phyloP scores from a whole-genome alignment of 768 basidiomycete genomes.

The Podaxis sp. region DNA sequence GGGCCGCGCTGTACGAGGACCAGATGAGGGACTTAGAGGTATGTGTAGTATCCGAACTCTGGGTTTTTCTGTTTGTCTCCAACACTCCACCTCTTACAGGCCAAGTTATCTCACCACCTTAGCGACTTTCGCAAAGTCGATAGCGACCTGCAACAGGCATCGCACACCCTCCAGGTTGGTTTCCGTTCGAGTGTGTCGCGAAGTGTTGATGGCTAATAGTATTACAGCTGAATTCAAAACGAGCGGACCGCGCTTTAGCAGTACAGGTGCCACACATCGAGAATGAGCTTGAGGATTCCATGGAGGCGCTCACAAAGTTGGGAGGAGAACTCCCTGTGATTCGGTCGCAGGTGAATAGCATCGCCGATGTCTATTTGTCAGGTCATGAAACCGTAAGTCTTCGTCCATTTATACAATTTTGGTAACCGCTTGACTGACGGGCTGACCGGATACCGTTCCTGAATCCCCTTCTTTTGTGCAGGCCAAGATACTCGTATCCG shows the following conservation, averaged over 20 bases:
- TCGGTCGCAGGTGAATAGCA: slow-evolving; percentile 58
- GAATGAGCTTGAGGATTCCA: slow-evolving; percentile 58
- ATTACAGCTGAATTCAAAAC: slow-evolving; percentile 53
- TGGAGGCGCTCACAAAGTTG: slow-evolving; percentile 55
- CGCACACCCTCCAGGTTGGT: slow-evolving; percentile 56
- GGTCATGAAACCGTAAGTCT: slow-evolving; percentile 60
- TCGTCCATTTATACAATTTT: slow-evolving; percentile 4
- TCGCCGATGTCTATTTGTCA: slow-evolving; percentile 67
- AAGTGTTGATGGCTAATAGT: slow-evolving; percentile 7
- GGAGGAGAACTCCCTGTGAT: slow-evolving; percentile 59
- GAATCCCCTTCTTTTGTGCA: slow-evolving; percentile 23
- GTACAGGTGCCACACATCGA: slow-evolving; percentile 63
- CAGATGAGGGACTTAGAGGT: slow-evolving; percentile 67
- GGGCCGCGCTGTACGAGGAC: slow-evolving; percentile 47
- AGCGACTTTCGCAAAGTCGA: slow-evolving; percentile 77
- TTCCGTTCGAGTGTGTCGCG: neutral
- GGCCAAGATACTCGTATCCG: slow-evolving; percentile 64
- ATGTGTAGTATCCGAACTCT: slow-evolving; percentile 2
- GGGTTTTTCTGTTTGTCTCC: neutral
- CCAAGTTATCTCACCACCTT: slow-evolving; percentile 64
- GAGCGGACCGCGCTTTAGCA: slow-evolving; percentile 56
- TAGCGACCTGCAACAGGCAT: slow-evolving; percentile 62
- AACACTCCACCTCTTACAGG: slow-evolving; percentile 33
- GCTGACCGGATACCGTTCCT: slow-evolving; percentile 4
- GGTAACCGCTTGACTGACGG: neutral